Base-by-base conservation (phyloP, 2,329 filamentous ascomycete species). In the Ophiostoma populinum region DNA sequence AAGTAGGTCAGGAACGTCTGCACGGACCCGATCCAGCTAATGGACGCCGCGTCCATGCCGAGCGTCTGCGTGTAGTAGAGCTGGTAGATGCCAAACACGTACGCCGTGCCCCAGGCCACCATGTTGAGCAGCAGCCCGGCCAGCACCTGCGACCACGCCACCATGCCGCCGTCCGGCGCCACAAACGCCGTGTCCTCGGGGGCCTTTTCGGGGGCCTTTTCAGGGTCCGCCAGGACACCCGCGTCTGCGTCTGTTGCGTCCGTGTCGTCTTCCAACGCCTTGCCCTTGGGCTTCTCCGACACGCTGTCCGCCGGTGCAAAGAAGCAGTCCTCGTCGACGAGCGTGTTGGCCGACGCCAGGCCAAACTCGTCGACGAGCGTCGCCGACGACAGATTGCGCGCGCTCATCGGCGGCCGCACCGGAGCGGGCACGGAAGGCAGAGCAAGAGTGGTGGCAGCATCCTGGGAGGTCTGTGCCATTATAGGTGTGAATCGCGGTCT, bases 1-100 rank as follows among this genome's bases (percentile, higher is more conserved):
- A 55, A 50, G 40, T 67, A 64, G 17, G 62, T 55, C 24, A 70
- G 49, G 43, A 67, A 67, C 10, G 61, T 54, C 47, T 68, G 63
- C 3, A 65, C 47, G 10, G 60, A 63, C 27, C 63, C 62, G 36
- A 66, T 59, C 62, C 60, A 65, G n/a, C 55, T 58, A 16, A 65
- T 55, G 36, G 57, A 49, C 4, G 51, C 44, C 3, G 49, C 43
- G 22, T 50, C 49, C 12, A 55, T 48, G 3, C 49, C 42, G 16
- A 56, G 50, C 1, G 43, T 51, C 39, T 52, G 46, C 1, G 50
- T 49, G 48, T 63, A 61, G 51, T 64, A 54, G 4, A 58, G 54
- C 59, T 57, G 56, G 56, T 54, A 61, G 30, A 62, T 61, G 36
- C 57, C 65, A 41, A 65, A 70, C 2, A 60, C 56, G 5, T 58